A percentile compares a stretch with the other conserved stretches of the same genome.
Evolutionary conservation across 257 asterid species (phyloP).

Genomic region (Verbascum thapsus): DNA sequence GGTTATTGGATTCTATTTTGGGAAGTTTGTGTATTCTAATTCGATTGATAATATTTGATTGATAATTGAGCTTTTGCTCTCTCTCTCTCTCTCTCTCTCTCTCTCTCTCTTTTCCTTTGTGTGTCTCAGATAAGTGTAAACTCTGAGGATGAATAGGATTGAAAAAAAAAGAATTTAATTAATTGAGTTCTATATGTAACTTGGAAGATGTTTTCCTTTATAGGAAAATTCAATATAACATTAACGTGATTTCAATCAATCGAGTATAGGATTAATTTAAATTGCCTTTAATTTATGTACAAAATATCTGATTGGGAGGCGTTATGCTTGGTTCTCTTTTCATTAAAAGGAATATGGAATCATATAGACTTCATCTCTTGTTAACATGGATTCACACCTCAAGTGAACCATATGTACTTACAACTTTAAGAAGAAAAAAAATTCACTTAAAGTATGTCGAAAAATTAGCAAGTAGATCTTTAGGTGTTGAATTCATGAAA

Average conservation of each 20-base stretch:
- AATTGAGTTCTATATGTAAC: constrained; percentile 13
- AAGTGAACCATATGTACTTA: not conserved
- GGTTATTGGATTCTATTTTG: constrained; percentile 1
- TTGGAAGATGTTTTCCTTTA: constrained; percentile 18
- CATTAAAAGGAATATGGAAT: not conserved
- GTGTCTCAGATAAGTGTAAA: not conserved
- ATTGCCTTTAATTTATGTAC: not conserved
- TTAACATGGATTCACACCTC: not conserved
- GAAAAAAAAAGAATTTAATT: not conserved
- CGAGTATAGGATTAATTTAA: not conserved
- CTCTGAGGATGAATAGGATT: not conserved
- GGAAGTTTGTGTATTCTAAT: too few species aligned
- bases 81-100: too few species aligned
- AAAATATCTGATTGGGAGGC: not conserved
- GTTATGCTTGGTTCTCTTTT: not conserved
- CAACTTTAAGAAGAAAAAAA: too few species aligned
- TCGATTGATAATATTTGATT: too few species aligned
- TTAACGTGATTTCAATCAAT: not conserved
- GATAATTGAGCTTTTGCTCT: too few species aligned
- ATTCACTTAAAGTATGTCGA: too few species aligned
- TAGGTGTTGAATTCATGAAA: not conserved
- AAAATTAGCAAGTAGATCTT: not conserved
- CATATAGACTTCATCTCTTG: constrained; percentile 11
- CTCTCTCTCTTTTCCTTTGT: too few species aligned
- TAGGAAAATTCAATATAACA: not conserved